Evolutionary conservation across 441 rosid species (phyloP), one percentile per base, ranked within the genome.

Genomic region (Syzygium malaccense): DNA sequence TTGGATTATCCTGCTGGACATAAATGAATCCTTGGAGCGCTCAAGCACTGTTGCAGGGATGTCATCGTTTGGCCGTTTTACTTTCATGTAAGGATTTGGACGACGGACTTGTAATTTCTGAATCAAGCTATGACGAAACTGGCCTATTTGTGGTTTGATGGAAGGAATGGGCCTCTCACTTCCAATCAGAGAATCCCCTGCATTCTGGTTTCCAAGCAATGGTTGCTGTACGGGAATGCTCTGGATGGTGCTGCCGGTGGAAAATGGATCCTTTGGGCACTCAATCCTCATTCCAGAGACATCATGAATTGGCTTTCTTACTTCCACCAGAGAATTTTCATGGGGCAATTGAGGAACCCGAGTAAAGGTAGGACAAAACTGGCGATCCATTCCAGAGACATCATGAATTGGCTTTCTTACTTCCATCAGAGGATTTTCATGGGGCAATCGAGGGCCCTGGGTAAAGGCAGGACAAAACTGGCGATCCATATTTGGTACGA

Each of bases 281-380:
- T 41, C 53, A 23, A 75, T 75, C n/a, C n/a, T 75, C n/a, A 8
- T 88, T 83, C 68, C 90, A 66, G 88, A 88, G 71, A 49, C n/a
- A 58, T 78, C 55, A 15, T 85, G 86, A 10, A 30, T 85, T 8
- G 86, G 88, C 58, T 91, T 80, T 87, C 55, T 89, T 85, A 92
- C 87, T 60, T 89, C 91, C 85, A 66, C 58, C 57, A 87, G 79
- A 51, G 33, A 85, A 91, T 53, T 85, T 79, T 87, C 91, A 86
- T 66, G 89, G 19, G 86, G 20, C 83, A 55, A 64, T 58, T 56
- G 88, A 64, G n/a, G 87, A 49, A 60, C 91, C 66, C 0, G 87
- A 85, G 26, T 87, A 89, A 86, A 87, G 28, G 90, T 54, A 53
- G 86, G 45, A 60, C 87, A 85, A 23, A 71, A 58, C 49, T 86